These are phyloP conservation scores for Tephrocybe sp. DNA, from an alignment of 768 basidiomycete genomes.

Conservation along the genomic window DNA sequence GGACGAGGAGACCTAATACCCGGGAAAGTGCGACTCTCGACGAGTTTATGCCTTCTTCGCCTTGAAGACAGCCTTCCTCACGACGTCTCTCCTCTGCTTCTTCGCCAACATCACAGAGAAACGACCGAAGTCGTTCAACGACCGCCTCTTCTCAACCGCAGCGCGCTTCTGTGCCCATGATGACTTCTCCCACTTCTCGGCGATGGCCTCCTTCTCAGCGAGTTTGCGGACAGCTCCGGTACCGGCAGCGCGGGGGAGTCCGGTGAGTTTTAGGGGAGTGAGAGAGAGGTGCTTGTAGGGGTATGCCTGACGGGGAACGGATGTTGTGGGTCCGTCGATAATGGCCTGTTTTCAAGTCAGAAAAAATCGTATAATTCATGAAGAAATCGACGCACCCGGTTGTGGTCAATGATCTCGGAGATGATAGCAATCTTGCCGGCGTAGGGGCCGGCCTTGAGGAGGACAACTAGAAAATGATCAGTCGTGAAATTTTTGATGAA, in stretches of 20 bases:
- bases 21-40: background rate
- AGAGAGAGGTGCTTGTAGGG: conserved; percentile 92
- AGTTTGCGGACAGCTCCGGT: conserved; percentile 81
- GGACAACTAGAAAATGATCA: conserved; percentile 64
- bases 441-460: conserved; percentile 86
- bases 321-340: conserved; percentile 91
- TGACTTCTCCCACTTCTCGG: conserved; percentile 88
- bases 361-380: background rate
- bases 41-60: conserved; percentile 42
- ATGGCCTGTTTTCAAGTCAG: conserved; percentile 63
- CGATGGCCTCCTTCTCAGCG: conserved; percentile 79
- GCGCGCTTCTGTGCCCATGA: conserved; percentile 87
- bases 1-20: conserved; percentile 13
- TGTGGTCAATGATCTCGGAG: conserved; percentile 98
- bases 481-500: background rate
- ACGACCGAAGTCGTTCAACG: conserved; percentile 87
- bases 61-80: conserved; percentile 69
- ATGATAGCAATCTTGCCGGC: conserved; percentile 93
- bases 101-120: conserved; percentile 88
- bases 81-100: conserved; percentile 80
- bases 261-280: conserved; percentile 79
- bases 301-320: conserved; percentile 89
- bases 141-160: conserved; percentile 70
- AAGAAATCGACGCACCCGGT: conserved; percentile 64
- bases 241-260: conserved; percentile 86